A percentile compares a stretch with the other conserved stretches of the same genome.
Evolutionary conservation across 352 stramenopile genomes (phyloP).

Genomic region (Chrysophaeum taylorii): DNA sequence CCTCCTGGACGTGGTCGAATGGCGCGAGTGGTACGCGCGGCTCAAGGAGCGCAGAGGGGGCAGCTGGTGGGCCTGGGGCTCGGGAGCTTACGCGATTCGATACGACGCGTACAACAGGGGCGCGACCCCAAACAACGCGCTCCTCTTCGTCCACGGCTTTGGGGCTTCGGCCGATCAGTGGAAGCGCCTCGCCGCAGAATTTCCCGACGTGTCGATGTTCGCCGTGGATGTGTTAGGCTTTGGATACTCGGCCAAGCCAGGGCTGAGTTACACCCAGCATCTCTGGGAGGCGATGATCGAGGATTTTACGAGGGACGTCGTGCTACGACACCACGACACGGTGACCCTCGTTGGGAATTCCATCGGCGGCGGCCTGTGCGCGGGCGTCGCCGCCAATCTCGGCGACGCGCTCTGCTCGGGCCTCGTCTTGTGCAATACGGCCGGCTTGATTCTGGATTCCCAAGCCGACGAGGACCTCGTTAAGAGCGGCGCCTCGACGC

Average conservation of each 20-base stretch:
- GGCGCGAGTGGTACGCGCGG: not conserved
- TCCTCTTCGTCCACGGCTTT: slow-evolving; percentile 3
- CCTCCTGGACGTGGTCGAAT: not conserved
- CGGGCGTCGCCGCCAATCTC: not conserved
- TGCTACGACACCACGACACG: not conserved
- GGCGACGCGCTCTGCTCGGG: not conserved
- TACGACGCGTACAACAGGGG: too few species aligned
- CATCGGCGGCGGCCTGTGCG: not conserved
- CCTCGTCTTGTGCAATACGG: not conserved
- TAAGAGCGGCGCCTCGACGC: too few species aligned
- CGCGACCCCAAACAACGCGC: not conserved
- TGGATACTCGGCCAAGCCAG: not conserved
- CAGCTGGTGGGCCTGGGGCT: not conserved
- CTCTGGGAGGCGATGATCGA: not conserved
- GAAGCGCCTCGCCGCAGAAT: not conserved
- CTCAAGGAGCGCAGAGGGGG: not conserved
- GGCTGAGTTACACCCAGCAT: slow-evolving; percentile 3
- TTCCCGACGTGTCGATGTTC: not conserved
- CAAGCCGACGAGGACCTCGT: not conserved
- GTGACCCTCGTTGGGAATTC: not conserved
- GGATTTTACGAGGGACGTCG: not conserved
- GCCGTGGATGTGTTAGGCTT: not conserved
- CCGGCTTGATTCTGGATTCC: not conserved
- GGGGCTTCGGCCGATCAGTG: not conserved
- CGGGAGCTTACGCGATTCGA: too few species aligned